Evolutionary conservation across 2,329 filamentous ascomycete genomes (phyloP).

Genomic region (Verticillium dahliae): DNA sequence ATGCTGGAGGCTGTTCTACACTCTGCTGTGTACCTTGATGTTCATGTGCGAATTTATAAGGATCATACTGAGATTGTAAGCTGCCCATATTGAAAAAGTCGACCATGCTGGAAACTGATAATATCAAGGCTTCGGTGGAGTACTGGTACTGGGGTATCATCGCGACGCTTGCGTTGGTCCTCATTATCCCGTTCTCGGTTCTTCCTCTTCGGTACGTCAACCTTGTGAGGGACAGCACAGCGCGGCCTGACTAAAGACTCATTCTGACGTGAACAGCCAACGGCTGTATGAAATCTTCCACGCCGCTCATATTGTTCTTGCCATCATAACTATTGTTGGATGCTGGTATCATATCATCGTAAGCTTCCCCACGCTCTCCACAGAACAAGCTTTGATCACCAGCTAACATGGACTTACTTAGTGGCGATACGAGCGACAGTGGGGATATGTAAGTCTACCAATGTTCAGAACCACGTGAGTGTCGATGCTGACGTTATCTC

Average conservation of each 20-base stretch:
- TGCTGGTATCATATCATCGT: slow-evolving; percentile 33
- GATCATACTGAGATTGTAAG: not conserved
- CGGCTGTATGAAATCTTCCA: slow-evolving; percentile 37
- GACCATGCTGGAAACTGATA: not conserved
- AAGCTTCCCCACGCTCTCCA: not conserved
- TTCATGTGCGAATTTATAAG: slow-evolving; percentile 17
- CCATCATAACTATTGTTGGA: slow-evolving; percentile 32
- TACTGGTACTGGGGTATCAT: slow-evolving; percentile 40
- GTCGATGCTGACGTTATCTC: not conserved
- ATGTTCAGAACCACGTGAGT: not conserved
- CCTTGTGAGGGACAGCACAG: not conserved
- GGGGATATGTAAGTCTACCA: slow-evolving; percentile 28
- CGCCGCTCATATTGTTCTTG: slow-evolving; percentile 30
- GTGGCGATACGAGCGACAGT: slow-evolving; percentile 24
- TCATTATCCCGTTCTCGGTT: slow-evolving; percentile 24
- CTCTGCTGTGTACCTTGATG: slow-evolving; percentile 30
- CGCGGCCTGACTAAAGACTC: not conserved
- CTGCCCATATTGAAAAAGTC: not conserved
- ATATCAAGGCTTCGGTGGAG: not conserved
- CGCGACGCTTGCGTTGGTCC: slow-evolving; percentile 24
- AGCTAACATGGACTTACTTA: not conserved
- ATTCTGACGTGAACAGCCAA: slow-evolving; percentile 5
- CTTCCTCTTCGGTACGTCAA: slow-evolving; percentile 23
- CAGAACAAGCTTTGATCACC: not conserved
- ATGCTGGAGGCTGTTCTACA: slow-evolving; percentile 39